phyloP scores from a whole-genome alignment of 306 rosid species.

The Lablab purpureus region DNA sequence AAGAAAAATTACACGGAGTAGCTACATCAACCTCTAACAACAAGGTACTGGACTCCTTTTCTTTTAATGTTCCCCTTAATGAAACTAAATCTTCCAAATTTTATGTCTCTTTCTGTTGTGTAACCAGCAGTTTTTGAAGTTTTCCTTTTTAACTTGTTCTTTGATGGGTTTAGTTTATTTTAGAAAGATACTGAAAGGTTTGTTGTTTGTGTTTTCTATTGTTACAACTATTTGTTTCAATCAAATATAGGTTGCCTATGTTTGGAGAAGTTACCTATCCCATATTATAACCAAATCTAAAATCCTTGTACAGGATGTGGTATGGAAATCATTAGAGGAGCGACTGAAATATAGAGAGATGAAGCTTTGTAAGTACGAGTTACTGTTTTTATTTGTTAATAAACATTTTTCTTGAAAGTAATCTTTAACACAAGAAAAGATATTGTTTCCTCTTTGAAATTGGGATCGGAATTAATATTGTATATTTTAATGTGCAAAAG shows the following conservation, averaged over 20 bases:
- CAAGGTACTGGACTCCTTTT: not conserved
- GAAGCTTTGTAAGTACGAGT: slow-evolving; percentile 50
- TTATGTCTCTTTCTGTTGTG: not conserved
- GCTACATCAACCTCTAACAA: no score
- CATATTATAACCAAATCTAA: slow-evolving; percentile 28
- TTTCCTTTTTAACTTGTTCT: slow-evolving; percentile 10
- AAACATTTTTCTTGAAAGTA: slow-evolving; percentile 19
- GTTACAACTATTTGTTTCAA: slow-evolving; percentile 17
- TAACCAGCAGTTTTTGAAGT: not conserved
- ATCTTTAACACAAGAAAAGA: not conserved
- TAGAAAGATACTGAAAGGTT: not conserved
- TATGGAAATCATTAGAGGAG: slow-evolving; percentile 56
- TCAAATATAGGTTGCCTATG: not conserved
- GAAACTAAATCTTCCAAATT: not conserved
- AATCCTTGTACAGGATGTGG: slow-evolving; percentile 53
- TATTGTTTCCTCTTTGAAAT: slow-evolving; percentile 2
- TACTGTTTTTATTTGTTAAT: slow-evolving; percentile 6
- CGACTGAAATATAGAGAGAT: slow-evolving; percentile 43
- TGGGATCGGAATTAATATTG: slow-evolving; percentile 5
- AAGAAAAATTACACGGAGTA: no score
- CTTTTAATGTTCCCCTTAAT: not conserved
- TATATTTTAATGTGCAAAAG: slow-evolving; percentile 13
- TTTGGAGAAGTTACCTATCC: not conserved
- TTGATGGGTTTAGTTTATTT: not conserved
- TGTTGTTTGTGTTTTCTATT: not conserved